A percentile compares a stretch with the other conserved stretches of the same genome.
These are phyloP conservation scores for Dimargaris xerosporica DNA, from an alignment of 192 early-diverging fungal genomes.

Conservation along the genomic window DNA sequence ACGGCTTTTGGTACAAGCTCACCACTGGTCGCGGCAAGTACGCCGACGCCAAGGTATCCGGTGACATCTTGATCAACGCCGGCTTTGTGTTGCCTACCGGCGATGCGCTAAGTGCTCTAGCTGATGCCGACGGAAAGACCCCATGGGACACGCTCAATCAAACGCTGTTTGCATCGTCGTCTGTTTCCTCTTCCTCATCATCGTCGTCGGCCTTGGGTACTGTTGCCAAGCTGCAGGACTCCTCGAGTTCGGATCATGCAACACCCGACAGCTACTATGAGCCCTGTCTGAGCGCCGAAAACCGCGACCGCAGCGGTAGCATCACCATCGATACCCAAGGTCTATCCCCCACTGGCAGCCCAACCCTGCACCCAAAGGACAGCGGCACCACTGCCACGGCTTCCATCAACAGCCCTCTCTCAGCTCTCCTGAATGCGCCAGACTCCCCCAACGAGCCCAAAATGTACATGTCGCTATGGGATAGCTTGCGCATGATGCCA, in stretches of 20 bases:
- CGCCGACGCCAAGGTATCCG: slow-evolving; percentile 20
- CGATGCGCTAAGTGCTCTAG: slow-evolving; percentile 12
- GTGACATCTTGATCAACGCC: slow-evolving; percentile 12
- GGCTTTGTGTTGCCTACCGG: slow-evolving; percentile 8
- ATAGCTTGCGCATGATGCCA: slow-evolving; percentile 17
- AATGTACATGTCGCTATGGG: slow-evolving; percentile 4
- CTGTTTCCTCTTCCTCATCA: too few species aligned
- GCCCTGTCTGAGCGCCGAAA: too few species aligned
- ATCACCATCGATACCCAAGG: too few species aligned
- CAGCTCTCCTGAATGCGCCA: neutral
- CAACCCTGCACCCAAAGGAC: too few species aligned
- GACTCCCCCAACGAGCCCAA: slow-evolving; percentile 1
- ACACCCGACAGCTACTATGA: too few species aligned
- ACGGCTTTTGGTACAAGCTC: slow-evolving; percentile 9
- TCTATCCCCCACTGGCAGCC: too few species aligned
- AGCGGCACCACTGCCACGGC: too few species aligned
- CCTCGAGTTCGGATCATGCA: too few species aligned
- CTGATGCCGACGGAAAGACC: slow-evolving; percentile 10
- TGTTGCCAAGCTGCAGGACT: too few species aligned
- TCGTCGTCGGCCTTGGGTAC: too few species aligned
- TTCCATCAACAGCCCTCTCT: too few species aligned
- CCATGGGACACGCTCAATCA: slow-evolving; percentile 6
- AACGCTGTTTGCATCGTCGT: neutral
- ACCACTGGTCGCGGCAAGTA: slow-evolving; percentile 12
- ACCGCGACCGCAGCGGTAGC: too few species aligned